Conservation (phyloP, 371 early-diverging fungal species). For the Mucor sp. region DNA sequence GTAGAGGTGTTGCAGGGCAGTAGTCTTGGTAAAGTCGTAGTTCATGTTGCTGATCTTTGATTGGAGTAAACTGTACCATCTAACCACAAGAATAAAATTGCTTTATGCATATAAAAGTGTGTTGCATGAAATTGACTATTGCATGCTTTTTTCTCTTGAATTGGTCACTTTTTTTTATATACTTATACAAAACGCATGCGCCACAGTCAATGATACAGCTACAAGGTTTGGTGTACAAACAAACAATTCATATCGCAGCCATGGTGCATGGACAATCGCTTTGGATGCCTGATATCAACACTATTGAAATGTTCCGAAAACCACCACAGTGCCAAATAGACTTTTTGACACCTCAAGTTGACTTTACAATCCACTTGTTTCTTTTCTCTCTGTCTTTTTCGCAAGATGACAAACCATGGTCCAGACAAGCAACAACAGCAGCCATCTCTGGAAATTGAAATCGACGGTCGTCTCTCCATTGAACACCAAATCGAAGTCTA, state of each 20-base stretch:
- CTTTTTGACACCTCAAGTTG: background rate
- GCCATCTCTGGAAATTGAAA: background rate
- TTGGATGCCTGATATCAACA: background rate
- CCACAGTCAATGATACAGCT: background rate
- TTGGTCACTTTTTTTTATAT: too few species aligned
- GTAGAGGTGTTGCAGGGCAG: slow-evolving; percentile 72
- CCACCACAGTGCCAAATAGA: background rate
- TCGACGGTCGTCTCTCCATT: background rate
- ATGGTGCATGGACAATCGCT: background rate
- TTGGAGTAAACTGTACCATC: too few species aligned
- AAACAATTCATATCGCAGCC: background rate
- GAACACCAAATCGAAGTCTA: slow-evolving; percentile 8
- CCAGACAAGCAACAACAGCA: background rate
- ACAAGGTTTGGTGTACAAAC: background rate
- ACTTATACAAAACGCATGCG: too few species aligned
- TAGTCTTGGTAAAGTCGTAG: slow-evolving; percentile 72
- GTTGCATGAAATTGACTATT: too few species aligned
- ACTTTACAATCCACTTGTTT: background rate
- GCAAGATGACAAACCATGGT: background rate
- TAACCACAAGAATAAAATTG: too few species aligned
- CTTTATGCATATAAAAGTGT: too few species aligned
- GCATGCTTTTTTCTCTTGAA: too few species aligned
- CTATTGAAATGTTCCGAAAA: background rate
- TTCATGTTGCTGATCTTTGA: too few species aligned
- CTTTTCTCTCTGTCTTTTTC: background rate